A percentile compares a stretch with the other conserved stretches of the same genome.
These are phyloP conservation scores for Fusarium domesticum DNA, from an alignment of 2,329 filamentous ascomycete species.

Conservation along the genomic window DNA sequence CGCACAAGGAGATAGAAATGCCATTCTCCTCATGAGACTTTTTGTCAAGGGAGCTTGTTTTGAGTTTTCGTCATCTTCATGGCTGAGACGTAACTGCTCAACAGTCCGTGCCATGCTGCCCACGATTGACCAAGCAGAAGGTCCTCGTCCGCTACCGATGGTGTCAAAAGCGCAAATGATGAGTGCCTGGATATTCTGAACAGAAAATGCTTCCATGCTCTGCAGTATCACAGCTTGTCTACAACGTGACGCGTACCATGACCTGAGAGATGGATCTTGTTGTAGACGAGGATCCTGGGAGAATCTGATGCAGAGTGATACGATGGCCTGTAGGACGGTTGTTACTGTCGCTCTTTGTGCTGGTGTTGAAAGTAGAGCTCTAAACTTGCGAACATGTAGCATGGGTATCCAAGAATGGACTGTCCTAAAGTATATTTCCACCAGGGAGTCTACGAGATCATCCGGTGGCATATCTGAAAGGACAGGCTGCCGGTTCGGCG, in stretches of 20 bases:
- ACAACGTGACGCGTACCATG: constrained; percentile 30
- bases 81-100: constrained; percentile 37
- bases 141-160: constrained; percentile 35
- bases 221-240: constrained; percentile 32
- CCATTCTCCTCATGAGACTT: constrained; percentile 31
- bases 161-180: constrained; percentile 38
- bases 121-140: constrained; percentile 38
- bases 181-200: constrained; percentile 35
- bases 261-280: constrained; percentile 7
- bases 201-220: constrained; percentile 36
- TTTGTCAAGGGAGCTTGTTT: constrained; percentile 17
- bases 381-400: constrained; percentile 27
- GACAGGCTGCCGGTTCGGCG: not conserved
- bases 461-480: constrained; percentile 22
- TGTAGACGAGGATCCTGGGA: constrained; percentile 28
- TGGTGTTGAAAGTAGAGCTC: constrained; percentile 7
- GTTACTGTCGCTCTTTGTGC: constrained; percentile 19
- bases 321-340: constrained; percentile 38
- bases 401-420: constrained; percentile 40
- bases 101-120: constrained; percentile 39
- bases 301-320: constrained; percentile 28
- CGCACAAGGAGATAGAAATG: constrained; percentile 31
- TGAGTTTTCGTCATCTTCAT: constrained; percentile 33
- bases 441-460: constrained; percentile 33
- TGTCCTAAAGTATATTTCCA: constrained; percentile 36